Percentiles rank a stretch among this genome's conserved stretches.
These are phyloP conservation scores for Ramalina intermedia DNA, from an alignment of 495 filamentous ascomycete genomes.

Conservation along the genomic window DNA sequence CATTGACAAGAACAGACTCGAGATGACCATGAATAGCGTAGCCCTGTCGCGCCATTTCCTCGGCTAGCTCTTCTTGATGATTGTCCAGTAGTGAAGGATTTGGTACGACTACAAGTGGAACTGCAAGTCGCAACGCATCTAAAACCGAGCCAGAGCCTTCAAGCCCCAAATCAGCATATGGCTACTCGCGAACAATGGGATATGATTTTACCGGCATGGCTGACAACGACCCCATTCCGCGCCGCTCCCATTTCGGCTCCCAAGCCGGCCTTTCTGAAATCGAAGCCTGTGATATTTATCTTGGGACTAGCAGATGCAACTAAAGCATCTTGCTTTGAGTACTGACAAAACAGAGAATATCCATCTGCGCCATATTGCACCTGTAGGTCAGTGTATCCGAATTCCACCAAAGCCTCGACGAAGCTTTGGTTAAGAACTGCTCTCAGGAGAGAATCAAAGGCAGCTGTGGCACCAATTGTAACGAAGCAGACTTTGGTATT, in stretches of 20 bases:
- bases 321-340: conserved; percentile 11
- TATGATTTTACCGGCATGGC: conserved; percentile 58
- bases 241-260: conserved; percentile 38
- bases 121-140: conserved; percentile 51
- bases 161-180: conserved; percentile 7
- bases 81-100: conserved; percentile 75
- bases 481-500: conserved; percentile 49
- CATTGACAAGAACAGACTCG: conserved; percentile 31
- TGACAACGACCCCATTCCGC: conserved; percentile 59
- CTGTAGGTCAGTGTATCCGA: conserved; percentile 48
- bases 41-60: conserved; percentile 50
- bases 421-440: conserved; percentile 49
- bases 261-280: conserved; percentile 46
- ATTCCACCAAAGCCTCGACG: conserved; percentile 34
- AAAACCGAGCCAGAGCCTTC: conserved; percentile 82
- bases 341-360: conserved; percentile 29
- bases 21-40: conserved; percentile 54
- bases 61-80: conserved; percentile 78
- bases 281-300: conserved; percentile 46
- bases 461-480: conserved; percentile 82
- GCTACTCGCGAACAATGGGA: background rate
- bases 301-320: conserved; percentile 18
- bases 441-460: conserved; percentile 56
- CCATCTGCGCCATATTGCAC: conserved; percentile 64
- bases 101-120: conserved; percentile 71